Evolutionary conservation across 305 asterid genomes (phyloP).

Genomic region (Fraxinus dipetala): DNA sequence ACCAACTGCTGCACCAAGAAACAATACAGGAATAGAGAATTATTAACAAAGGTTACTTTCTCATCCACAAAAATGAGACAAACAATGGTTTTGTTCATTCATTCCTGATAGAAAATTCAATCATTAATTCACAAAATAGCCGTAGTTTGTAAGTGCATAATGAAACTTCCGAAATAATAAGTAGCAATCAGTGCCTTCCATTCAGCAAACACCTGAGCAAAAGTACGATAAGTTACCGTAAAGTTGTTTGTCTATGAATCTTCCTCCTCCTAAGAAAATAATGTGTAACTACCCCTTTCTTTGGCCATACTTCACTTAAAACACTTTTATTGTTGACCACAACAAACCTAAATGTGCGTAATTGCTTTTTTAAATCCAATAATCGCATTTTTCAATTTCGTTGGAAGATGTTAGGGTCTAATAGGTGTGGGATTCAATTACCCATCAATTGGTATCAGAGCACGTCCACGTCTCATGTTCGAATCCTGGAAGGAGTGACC

Average conservation of each 20-base stretch:
- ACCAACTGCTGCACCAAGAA: not conserved
- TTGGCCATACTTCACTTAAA: not conserved
- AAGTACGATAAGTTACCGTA: not conserved
- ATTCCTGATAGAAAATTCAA: not conserved
- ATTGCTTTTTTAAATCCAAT: not conserved
- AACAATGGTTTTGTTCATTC: not conserved
- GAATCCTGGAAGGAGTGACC: not conserved
- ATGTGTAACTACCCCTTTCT: not conserved
- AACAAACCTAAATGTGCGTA: not conserved
- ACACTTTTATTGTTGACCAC: not conserved
- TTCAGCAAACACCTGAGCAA: not conserved
- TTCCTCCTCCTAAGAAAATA: not conserved
- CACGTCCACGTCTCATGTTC: not conserved
- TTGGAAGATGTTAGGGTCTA: not conserved
- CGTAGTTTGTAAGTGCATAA: not conserved
- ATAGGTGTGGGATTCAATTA: not conserved
- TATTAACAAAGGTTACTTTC: not conserved
- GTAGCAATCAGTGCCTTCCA: not conserved
- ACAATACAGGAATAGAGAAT: not conserved
- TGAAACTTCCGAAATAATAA: not conserved
- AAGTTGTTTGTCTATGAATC: not conserved
- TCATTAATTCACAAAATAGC: not conserved
- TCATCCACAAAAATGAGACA: conserved; percentile 13
- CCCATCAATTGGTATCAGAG: not conserved
- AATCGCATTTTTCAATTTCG: not conserved